Evolutionary conservation across 345 rosid genomes (phyloP), one percentile per base, ranked within the genome.

Genomic region (Anastatica hierochuntica): DNA sequence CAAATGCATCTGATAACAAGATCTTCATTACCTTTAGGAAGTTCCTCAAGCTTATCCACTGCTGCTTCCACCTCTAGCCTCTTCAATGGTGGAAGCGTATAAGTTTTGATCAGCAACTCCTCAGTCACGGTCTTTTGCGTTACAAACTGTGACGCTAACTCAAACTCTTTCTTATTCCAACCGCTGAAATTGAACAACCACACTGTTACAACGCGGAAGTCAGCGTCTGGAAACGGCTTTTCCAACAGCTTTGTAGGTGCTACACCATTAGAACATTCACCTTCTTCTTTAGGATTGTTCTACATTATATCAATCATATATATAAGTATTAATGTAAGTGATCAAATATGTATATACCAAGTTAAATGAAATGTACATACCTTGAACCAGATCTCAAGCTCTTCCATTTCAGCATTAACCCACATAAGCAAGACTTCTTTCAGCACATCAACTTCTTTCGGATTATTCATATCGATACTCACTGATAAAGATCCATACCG

Each of bases 301-400:
- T 62, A 33, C n/a, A n/a, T n/a, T n/a, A 31, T 42, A 23, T 18
- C n/a, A n/a, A 11, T 13, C 21, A 53, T 8, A 14, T 19, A 13
- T 19, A 14, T 35, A 7, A 42, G 9, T n/a, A 15, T 21, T 21
- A 21, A 40, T 8, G 10, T 1, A 29, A 42, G n/a, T 60, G 14
- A 50, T 50, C 2, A 21, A 21, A 21, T 21, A 21, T 2, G 2
- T 2, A 21, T 2, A 21, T 2, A 21, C 5, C 24, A 21, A 21
- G 24, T 21, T 21, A 21, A 21, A 21, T 27, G 19, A 29, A 14
- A 19, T 50, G 17, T n/a, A n/a, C n/a, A n/a, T 44, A 53, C 67
- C 67, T 53, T 53, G 54, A 53, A 42, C 1, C 36, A 4, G 13
- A 63, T 53, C 21, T 62, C 67, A 7, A 62, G 47, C 39, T 53